Evolutionary conservation across 2,329 filamentous ascomycete species (phyloP).

Genomic region (Aureobasidium lini): DNA sequence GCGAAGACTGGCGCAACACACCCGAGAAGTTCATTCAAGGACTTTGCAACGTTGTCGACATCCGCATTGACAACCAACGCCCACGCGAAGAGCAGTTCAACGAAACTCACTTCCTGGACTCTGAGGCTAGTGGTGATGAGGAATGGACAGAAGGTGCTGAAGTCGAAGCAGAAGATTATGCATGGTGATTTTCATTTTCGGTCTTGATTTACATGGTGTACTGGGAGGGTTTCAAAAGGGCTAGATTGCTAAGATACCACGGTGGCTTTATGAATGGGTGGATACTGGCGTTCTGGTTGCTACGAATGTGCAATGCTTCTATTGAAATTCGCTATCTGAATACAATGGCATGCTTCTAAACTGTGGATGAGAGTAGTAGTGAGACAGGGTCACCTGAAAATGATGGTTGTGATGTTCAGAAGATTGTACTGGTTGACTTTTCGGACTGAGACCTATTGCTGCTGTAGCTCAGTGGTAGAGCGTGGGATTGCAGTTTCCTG

Average conservation of each 20-base stretch:
- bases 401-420: too few relatives aligned
- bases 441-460: neutral
- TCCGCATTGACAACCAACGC: conserved; percentile 70
- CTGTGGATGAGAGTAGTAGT: too few relatives aligned
- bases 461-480: conserved; percentile 15
- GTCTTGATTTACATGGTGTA: neutral
- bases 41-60: conserved; percentile 61
- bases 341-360: neutral
- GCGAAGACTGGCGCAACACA: conserved; percentile 25
- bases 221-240: neutral
- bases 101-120: conserved; percentile 65
- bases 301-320: neutral
- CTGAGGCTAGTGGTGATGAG: conserved; percentile 50
- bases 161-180: conserved; percentile 33
- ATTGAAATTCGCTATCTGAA: neutral
- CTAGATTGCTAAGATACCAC: conserved; percentile 7
- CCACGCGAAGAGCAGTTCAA: conserved; percentile 59
- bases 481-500: conserved; percentile 13
- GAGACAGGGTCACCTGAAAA: too few relatives aligned
- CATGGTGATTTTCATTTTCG: conserved; percentile 24
- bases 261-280: neutral
- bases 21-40: conserved; percentile 50
- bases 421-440: neutral
- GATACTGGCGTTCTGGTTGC: neutral
- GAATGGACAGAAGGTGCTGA: conserved; percentile 51